Evolutionary conservation across 768 basidiomycete species (phyloP).

Genomic region (Mycena indigotica): DNA sequence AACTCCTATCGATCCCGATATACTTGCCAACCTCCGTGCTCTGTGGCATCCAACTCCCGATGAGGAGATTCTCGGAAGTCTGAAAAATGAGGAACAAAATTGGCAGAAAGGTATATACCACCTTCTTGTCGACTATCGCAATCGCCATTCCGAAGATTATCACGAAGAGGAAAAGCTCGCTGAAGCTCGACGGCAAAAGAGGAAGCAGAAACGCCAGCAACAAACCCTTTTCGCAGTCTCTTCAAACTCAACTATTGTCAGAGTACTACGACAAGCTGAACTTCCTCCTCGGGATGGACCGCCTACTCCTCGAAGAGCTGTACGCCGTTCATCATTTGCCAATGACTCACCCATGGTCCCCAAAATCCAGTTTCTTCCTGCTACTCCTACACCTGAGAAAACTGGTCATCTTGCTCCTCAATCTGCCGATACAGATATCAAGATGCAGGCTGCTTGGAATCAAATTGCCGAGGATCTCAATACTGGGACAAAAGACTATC

Average conservation of each 20-base stretch:
- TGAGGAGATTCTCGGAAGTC: slow-evolving; percentile 66
- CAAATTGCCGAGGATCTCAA: slow-evolving; percentile 83
- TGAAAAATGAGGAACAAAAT: slow-evolving; percentile 69
- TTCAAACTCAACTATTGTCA: background rate
- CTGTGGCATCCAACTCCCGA: slow-evolving; percentile 88
- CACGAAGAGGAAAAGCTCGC: slow-evolving; percentile 66
- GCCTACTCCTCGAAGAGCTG: slow-evolving; percentile 64
- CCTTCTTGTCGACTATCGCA: slow-evolving; percentile 82
- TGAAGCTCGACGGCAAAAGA: slow-evolving; percentile 38
- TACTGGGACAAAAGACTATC: slow-evolving; percentile 43
- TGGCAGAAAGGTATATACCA: slow-evolving; percentile 98
- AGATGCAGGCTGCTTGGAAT: slow-evolving; percentile 81
- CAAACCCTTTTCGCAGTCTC: slow-evolving; percentile 21
- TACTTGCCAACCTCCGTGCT: slow-evolving; percentile 86
- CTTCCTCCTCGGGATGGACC: slow-evolving; percentile 58
- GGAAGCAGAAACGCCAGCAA: slow-evolving; percentile 34
- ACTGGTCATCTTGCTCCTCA: slow-evolving; percentile 43
- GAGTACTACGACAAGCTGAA: slow-evolving; percentile 26
- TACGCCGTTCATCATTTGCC: slow-evolving; percentile 30
- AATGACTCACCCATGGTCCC: slow-evolving; percentile 18
- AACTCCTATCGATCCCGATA: slow-evolving; percentile 81
- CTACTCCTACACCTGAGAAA: slow-evolving; percentile 28
- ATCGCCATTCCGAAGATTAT: slow-evolving; percentile 70
- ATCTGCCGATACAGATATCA: slow-evolving; percentile 72
- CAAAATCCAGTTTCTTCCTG: slow-evolving; percentile 19